phyloP scores from a whole-genome alignment of 164 flowering plant species.

The Hamamelis virginiana region DNA sequence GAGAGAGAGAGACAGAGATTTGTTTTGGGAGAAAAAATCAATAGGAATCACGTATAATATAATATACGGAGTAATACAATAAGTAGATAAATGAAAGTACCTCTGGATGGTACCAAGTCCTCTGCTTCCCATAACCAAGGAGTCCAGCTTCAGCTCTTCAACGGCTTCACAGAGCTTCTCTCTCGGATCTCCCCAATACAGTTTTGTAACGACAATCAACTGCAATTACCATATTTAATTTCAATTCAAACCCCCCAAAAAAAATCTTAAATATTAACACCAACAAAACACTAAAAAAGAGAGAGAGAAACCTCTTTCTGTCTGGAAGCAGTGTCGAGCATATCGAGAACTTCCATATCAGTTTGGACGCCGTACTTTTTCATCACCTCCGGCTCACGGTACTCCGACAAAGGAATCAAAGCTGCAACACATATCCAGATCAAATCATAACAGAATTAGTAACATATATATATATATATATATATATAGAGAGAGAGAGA shows the following conservation, averaged over 20 bases:
- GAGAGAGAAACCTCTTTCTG: conserved; percentile 61
- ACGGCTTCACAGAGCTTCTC: conserved; percentile 40
- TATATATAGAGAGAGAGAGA: not conserved
- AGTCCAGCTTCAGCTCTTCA: conserved; percentile 48
- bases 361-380: conserved; percentile 46
- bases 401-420: conserved; percentile 75
- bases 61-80: too few species aligned
- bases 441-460: conserved; percentile 4
- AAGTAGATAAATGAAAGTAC: conserved; percentile 17
- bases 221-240: conserved; percentile 10
- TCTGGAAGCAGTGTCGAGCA: conserved; percentile 66
- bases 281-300: not conserved
- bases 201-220: conserved; percentile 57
- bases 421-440: conserved; percentile 44
- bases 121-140: conserved; percentile 54
- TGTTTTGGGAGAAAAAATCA: too few species aligned
- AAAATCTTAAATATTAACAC: not conserved
- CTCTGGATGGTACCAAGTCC: conserved; percentile 47
- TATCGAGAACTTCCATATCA: conserved; percentile 66
- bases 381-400: conserved; percentile 60
- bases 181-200: conserved; percentile 84
- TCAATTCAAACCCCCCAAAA: not conserved
- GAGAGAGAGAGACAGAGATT: too few species aligned
- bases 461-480: not conserved
- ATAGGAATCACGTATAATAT: too few species aligned